Percentiles rank a stretch among this genome's conserved stretches.
phyloP scores from a whole-genome alignment of 1,284 basidiomycete species.

The Cutaneotrichosporon dermatis region DNA sequence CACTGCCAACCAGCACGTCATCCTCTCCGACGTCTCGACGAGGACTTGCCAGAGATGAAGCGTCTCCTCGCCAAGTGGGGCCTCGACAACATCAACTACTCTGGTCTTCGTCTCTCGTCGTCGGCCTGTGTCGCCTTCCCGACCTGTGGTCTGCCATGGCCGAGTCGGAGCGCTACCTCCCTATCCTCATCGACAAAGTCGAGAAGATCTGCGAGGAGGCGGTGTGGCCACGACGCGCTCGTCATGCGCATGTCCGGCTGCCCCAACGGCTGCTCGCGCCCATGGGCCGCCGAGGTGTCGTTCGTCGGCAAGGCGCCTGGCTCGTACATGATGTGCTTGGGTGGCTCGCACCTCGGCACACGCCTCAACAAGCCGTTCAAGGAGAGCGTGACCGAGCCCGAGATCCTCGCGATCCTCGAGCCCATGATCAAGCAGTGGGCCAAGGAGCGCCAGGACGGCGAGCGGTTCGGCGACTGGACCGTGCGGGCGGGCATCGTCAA shows the following conservation, averaged over 20 bases:
- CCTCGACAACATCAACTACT: conserved; percentile 80
- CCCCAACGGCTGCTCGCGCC: conserved; percentile 85
- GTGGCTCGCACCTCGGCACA: conserved; percentile 90
- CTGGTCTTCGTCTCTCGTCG: conserved; percentile 74
- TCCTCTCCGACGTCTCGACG: conserved; percentile 77
- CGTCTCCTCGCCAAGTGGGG: conserved; percentile 76
- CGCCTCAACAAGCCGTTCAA: conserved; percentile 72
- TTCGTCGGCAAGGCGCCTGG: conserved; percentile 97
- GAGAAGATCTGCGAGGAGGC: conserved; percentile 91
- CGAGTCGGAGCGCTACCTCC: conserved; percentile 93
- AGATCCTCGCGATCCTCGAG: conserved; percentile 81
- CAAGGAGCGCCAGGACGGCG: conserved; percentile 78
- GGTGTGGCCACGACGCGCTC: conserved; percentile 84
- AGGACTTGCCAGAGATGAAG: conserved; percentile 74
- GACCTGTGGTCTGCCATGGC: conserved; percentile 93
- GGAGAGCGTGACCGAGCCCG: conserved; percentile 89
- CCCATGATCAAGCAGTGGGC: conserved; percentile 95
- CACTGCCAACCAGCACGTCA: conserved; percentile 91
- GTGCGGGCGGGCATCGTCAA: conserved; percentile 81
- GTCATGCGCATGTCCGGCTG: conserved; percentile 98
- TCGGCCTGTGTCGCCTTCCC: conserved; percentile 98
- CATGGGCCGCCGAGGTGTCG: conserved; percentile 94
- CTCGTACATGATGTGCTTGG: conserved; percentile 89
- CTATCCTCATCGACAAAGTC: conserved; percentile 88
- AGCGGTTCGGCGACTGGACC: conserved; percentile 93